These are phyloP conservation scores for Backusella liffmaniae DNA, from an alignment of 192 early-diverging fungal species.

Conservation along the genomic window DNA sequence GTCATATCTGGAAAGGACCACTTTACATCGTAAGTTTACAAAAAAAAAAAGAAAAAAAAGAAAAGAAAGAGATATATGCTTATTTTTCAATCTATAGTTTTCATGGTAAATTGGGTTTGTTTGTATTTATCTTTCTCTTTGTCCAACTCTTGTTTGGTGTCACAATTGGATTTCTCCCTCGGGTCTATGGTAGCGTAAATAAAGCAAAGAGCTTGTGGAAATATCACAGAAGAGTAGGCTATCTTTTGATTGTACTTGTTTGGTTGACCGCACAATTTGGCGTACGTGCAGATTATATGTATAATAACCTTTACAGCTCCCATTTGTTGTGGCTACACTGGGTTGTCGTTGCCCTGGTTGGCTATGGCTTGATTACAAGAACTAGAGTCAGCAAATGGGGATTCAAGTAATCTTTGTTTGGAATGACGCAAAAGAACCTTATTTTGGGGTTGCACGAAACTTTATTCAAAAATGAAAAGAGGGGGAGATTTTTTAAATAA, in stretches of 20 bases:
- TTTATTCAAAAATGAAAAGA: background rate
- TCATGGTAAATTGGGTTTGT: constrained; percentile 36
- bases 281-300: constrained; percentile 34
- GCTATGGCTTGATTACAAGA: background rate
- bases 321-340: constrained; percentile 28
- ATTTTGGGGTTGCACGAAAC: background rate
- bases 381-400: constrained; percentile 23
- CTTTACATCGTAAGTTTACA: constrained; percentile 24
- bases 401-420: background rate
- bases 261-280: constrained; percentile 40
- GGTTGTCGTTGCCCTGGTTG: constrained; percentile 11
- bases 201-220: constrained; percentile 37
- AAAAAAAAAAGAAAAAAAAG: background rate
- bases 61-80: background rate
- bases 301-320: constrained; percentile 12
- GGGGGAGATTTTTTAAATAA: too few relatives aligned
- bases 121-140: constrained; percentile 26
- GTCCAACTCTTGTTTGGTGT: constrained; percentile 36
- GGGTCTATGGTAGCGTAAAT: constrained; percentile 23
- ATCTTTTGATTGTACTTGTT: constrained; percentile 27
- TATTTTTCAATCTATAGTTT: background rate
- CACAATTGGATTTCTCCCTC: constrained; percentile 27
- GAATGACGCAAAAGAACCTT: constrained; percentile 3
- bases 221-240: constrained; percentile 40
- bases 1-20: constrained; percentile 19